Evolutionary conservation across 106 monocot genomes (phyloP), one percentile per base, ranked within the genome.

Genomic region (Apostasia shenzhenica): DNA sequence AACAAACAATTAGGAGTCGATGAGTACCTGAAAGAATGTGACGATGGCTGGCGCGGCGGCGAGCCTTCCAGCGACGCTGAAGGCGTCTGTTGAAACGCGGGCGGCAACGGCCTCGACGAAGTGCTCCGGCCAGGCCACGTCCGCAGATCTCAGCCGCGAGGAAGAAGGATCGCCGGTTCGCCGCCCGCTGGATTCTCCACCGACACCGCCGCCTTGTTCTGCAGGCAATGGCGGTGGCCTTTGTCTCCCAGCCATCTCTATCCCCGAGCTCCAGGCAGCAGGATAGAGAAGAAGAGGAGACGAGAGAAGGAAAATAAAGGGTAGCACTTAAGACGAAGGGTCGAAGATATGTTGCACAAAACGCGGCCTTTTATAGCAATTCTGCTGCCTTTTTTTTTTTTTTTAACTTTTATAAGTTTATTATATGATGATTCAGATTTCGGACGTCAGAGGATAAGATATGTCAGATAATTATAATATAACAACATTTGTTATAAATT

Each of bases 101-200:
- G 67, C 66, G 46, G 79, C 84, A 10, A 91, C 72, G 5, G 87
- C 77, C 69, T 91, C 87, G 3, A 87, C 66, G 67, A 87, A 84
- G 66, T 79, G 91, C 67, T 87, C 86, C 50, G 91, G 91, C 91
- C 87, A 91, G 14, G 82, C 73, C 6, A 70, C 82, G 26, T 73
- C 80, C 0, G 64, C 82, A 3, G 85, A 55, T n/a, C 85, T 57
- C 70, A 53, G 76, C 8, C 75, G 48, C 8, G 84, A 79, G 0
- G 76, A 71, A 13, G 84, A 86, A 14, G 82, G 76, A 59, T 79
- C 78, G 45, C 48, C 71, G 48, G 48, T 48, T 2, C 48, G 48
- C 14, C 46, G 47, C 11, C 45, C 4, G 45, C 43, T 63, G 5
- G 44, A 63, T 10, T 63, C 62, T 45, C 45, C 62, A 2, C 40